These are phyloP conservation scores for Sphaerobolus stellatus DNA, from an alignment of 1,284 basidiomycete genomes.

Conservation along the genomic window DNA sequence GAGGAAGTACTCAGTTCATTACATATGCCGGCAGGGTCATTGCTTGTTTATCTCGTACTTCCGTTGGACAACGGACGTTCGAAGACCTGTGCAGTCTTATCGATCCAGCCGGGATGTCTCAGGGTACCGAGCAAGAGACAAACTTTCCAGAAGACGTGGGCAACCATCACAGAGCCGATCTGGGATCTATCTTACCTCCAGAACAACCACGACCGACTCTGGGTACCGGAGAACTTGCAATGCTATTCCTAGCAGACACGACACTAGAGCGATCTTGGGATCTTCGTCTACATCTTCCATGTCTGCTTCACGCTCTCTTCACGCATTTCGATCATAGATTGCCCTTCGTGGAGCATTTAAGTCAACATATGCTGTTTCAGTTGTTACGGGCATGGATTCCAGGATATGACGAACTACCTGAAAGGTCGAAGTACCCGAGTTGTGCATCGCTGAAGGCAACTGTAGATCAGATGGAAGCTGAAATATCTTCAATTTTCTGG, in stretches of 20 bases:
- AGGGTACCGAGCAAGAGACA: conserved; percentile 16
- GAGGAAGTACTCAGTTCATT: conserved; percentile 78
- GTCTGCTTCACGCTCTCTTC: conserved; percentile 79
- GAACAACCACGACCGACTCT: conserved; percentile 68
- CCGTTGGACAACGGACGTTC: conserved; percentile 72
- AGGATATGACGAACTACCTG: conserved; percentile 64
- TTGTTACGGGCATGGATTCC: conserved; percentile 76
- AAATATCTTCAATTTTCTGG: conserved; percentile 67
- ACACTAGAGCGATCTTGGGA: conserved; percentile 80
- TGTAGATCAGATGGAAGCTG: conserved; percentile 59
- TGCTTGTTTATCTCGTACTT: conserved; percentile 80
- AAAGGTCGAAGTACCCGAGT: conserved; percentile 48
- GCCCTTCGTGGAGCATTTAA: conserved; percentile 67
- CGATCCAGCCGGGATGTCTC: conserved; percentile 77
- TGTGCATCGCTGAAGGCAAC: conserved; percentile 49
- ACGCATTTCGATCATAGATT: conserved; percentile 81
- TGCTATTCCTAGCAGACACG: conserved; percentile 83
- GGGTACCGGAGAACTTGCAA: conserved; percentile 82
- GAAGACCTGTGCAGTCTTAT: conserved; percentile 84
- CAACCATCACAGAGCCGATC: conserved; percentile 66
- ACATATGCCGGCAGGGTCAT: conserved; percentile 80
- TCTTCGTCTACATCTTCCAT: conserved; percentile 65
- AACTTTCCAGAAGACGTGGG: conserved; percentile 51
- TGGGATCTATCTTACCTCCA: conserved; percentile 65
- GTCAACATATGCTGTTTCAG: conserved; percentile 77